Evolutionary conservation across 257 asterid species (phyloP), one percentile per base, ranked within the genome.

Genomic region (Nemophila menziesii): DNA sequence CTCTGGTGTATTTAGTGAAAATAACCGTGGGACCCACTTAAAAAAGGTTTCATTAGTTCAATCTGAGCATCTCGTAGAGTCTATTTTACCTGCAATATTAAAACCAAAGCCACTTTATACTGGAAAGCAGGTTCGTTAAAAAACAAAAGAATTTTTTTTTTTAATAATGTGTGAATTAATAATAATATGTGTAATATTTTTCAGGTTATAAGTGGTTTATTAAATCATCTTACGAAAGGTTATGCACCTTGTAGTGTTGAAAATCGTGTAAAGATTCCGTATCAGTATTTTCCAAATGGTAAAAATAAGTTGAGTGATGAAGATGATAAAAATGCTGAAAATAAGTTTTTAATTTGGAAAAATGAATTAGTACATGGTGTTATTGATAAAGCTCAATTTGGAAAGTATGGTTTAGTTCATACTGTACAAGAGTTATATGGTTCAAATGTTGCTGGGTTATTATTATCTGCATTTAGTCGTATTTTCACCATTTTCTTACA

Each of bases 71-170:
- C n/a, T 55, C 49, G 65, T 77, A 64, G 67, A 57, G 55, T 62
- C 86, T 52, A 59, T 81, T 34, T 58, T 81, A 66, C 98, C 98
- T 36, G 53, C 96, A 47, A 59, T 85, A 27, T 85, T 87, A 96
- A 84, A 85, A 65, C 98, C 98, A 38, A 68, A 64, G 65, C 98
- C 93, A 53, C 93, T 85, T 59, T 90, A 96, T 96, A 90, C 98
- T 9, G 98, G 98, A 58, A 90, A 90, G 51, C 98, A 90, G 98
- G 98, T 90, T 52, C 62, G 48, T 39, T 46, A 21, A 10, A 19
- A n/a, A n/a, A n/a, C 4, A 20, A 38, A 10, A 27, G 22, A 54
- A 24, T 45, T 46, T 17, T 11, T n/a, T 8, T 50, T 5, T 38
- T 18, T 46, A 49, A n/a, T 26, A 17, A n/a, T n/a, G n/a, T n/a